A percentile compares a stretch with the other conserved stretches of the same genome.
phyloP scores from a whole-genome alignment of 2,329 filamentous ascomycete genomes.

The Fusarium sp. region DNA sequence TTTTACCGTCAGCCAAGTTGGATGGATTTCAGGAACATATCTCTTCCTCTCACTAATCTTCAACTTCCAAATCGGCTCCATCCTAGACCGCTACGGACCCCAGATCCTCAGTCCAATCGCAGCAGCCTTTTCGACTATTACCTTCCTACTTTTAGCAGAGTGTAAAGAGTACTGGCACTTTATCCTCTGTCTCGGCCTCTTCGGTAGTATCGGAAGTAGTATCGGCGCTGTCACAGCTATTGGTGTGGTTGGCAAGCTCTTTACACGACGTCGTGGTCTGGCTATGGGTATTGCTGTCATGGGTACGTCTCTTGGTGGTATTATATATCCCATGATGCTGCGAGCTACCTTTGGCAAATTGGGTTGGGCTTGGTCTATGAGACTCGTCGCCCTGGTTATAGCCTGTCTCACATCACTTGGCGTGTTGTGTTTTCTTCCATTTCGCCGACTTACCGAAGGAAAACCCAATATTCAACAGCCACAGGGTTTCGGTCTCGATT shows the following conservation, averaged over 20 bases:
- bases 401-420: conserved; percentile 44
- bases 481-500: conserved; percentile 46
- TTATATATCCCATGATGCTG: conserved; percentile 52
- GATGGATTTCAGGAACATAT: conserved; percentile 62
- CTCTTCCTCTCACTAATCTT: conserved; percentile 59
- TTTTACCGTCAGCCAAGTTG: conserved; percentile 58
- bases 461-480: neutral
- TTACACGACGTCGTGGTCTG: conserved; percentile 33
- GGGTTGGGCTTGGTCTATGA: conserved; percentile 52
- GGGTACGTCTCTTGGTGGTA: conserved; percentile 46
- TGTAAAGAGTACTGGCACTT: conserved; percentile 64
- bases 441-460: conserved; percentile 30
- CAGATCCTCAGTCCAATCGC: conserved; percentile 55
- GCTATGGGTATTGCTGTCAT: conserved; percentile 36
- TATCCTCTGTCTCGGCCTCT: conserved; percentile 57
- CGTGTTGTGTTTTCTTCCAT: conserved; percentile 52
- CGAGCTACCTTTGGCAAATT: conserved; percentile 43
- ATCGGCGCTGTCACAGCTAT: conserved; percentile 52
- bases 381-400: conserved; percentile 48
- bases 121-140: conserved; percentile 51
- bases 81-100: conserved; percentile 62
- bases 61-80: conserved; percentile 60
- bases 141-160: conserved; percentile 59
- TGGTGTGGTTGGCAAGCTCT: conserved; percentile 48
- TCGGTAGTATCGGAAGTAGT: conserved; percentile 57